These are phyloP conservation scores for Trichomonas gallinae DNA, from an alignment of 208 protist genomes.

Conservation along the genomic window DNA sequence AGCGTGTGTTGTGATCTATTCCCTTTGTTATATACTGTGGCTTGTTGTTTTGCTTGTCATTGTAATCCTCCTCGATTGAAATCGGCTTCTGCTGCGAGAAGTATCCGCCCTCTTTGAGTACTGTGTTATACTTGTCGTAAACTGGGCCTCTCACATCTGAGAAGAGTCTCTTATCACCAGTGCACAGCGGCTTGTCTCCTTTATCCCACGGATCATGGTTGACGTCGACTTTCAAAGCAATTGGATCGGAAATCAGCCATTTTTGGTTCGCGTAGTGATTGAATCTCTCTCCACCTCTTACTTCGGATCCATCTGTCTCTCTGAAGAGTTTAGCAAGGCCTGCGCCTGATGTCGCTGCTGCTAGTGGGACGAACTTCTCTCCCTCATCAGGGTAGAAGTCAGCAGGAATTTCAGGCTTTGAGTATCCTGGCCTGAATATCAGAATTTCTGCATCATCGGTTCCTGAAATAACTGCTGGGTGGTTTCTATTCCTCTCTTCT, in stretches of 20 bases:
- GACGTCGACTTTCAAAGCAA: not conserved
- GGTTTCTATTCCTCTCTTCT: not conserved
- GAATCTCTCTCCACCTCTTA: not conserved
- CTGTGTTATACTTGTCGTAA: not conserved
- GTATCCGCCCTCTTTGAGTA: not conserved
- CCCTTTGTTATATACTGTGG: not conserved
- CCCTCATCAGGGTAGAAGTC: not conserved
- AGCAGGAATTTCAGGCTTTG: no score
- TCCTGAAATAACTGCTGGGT: not conserved
- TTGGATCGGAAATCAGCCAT: not conserved
- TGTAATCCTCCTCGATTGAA: not conserved
- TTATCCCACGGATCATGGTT: constrained; percentile 14
- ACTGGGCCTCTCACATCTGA: not conserved
- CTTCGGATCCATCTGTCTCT: not conserved
- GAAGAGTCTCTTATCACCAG: not conserved
- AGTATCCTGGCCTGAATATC: not conserved
- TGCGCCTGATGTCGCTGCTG: not conserved
- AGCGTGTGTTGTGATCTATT: not conserved
- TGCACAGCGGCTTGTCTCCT: not conserved
- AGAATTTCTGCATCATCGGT: not conserved
- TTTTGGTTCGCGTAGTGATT: not conserved
- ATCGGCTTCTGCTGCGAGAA: not conserved
- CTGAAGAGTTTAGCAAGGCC: not conserved
- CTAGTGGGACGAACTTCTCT: not conserved
- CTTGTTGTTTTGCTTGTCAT: not conserved